Conservation (phyloP, 805 yeast species). For the Teunomyces barrocoloradensis region DNA sequence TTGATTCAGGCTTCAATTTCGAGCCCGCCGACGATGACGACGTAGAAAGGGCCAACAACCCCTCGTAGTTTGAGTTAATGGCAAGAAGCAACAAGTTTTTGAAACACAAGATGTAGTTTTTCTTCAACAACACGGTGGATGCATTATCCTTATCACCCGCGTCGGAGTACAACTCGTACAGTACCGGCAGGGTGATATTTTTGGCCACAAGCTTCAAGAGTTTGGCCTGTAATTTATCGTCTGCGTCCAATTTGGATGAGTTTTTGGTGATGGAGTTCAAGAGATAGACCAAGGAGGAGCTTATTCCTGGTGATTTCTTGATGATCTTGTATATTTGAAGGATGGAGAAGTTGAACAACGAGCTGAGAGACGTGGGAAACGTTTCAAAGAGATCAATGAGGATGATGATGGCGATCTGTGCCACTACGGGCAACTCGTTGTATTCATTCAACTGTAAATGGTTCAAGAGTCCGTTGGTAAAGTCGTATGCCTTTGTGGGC, state of each 20-base stretch:
- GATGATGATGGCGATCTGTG: constrained; percentile 26
- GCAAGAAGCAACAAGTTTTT: constrained; percentile 33
- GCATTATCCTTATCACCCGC: constrained; percentile 11
- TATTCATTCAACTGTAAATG: constrained; percentile 18
- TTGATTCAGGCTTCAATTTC: constrained; percentile 40
- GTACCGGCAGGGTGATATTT: constrained; percentile 20
- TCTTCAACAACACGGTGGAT: constrained; percentile 25
- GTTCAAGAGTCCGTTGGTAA: constrained; percentile 33
- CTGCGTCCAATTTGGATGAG: constrained; percentile 37
- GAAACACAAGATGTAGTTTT: constrained; percentile 30
- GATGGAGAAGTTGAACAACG: constrained; percentile 33
- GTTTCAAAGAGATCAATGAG: constrained; percentile 37
- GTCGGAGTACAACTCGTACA: constrained; percentile 17
- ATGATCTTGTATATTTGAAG: constrained; percentile 38
- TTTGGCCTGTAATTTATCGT: constrained; percentile 39
- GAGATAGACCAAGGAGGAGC: constrained; percentile 28
- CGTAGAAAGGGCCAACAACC: constrained; percentile 32
- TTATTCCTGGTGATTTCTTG: constrained; percentile 29
- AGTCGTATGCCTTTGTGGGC: constrained; percentile 36
- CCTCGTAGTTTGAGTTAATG: constrained; percentile 36
- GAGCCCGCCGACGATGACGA: constrained; percentile 34
- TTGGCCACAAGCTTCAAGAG: constrained; percentile 32
- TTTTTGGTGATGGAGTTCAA: constrained; percentile 30
- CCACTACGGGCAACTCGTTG: constrained; percentile 15
- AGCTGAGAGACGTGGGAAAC: constrained; percentile 34